Base-by-base conservation (phyloP, 1,139 yeast species). In the Taphrina flavorubra region DNA sequence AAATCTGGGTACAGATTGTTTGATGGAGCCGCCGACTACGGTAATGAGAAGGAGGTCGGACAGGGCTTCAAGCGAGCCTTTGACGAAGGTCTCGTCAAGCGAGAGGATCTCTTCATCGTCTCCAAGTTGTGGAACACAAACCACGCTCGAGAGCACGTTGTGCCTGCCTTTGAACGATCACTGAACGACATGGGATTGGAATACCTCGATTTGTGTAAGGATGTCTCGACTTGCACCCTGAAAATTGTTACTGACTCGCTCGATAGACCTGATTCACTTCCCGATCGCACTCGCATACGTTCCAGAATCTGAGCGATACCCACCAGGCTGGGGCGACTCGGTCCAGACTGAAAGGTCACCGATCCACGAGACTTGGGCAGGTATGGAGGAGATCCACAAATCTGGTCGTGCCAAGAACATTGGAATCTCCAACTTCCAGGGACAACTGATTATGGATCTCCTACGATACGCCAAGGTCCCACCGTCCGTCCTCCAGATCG, bases 401-500 rank as follows among this genome's bases (percentile, higher is more conserved):
- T 82, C 81, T 67, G 87, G 80, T 16, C 67, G 67, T 42, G 72
- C 70, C 39, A 81, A 78, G 74, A 82, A 86, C 70, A 86, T 91
- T 75, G 97, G 97, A 77, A 80, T 91, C 70, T 91, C 97, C 73
- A 92, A 92, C 83, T 90, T 88, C 81, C 82, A 83, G 71, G 95
- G 92, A 72, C 88, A 86, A 74, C 81, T 89, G 76, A 79, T 92
- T 74, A 86, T 85, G 75, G 97, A 92, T 76, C 82, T 91, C 75
- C 80, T 89, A 72, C 85, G 91, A 77, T 86, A 86, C 71, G 88
- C 89, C 72, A 84, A 81, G 74, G 86, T 90, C 76, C 85, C 82
- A 74, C 97, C 97, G 65, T 89, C 89, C 67, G 91, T 85, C 68
- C 83, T 89, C 75, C 97, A 92, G 80, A 89, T 92, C 77, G 97